These are phyloP conservation scores for Cyberlindnera misumaiensis DNA, from an alignment of 805 yeast genomes.

Conservation along the genomic window DNA sequence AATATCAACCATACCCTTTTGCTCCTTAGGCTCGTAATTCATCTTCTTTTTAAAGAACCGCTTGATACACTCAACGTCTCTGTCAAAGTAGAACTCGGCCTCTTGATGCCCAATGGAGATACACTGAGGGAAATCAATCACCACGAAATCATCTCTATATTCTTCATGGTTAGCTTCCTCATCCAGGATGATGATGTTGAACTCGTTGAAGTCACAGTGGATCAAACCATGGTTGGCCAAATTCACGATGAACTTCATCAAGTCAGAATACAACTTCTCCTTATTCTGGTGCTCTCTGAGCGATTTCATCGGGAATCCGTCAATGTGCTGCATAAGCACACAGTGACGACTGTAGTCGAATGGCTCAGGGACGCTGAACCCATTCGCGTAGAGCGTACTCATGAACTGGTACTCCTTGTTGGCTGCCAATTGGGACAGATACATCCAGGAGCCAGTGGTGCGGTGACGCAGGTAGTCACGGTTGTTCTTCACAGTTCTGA, in stretches of 20 bases:
- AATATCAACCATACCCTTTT: slow-evolving; percentile 64
- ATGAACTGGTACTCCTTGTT: slow-evolving; percentile 87
- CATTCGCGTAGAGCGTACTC: slow-evolving; percentile 64
- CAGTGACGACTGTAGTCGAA: slow-evolving; percentile 87
- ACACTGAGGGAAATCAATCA: slow-evolving; percentile 98
- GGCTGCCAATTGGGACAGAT: slow-evolving; percentile 82
- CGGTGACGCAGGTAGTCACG: slow-evolving; percentile 78
- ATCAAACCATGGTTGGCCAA: slow-evolving; percentile 85
- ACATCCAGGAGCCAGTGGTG: slow-evolving; percentile 88
- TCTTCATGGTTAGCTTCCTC: slow-evolving; percentile 37
- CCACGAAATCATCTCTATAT: slow-evolving; percentile 67
- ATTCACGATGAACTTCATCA: slow-evolving; percentile 81
- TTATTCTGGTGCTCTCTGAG: slow-evolving; percentile 64
- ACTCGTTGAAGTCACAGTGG: slow-evolving; percentile 97
- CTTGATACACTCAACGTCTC: slow-evolving; percentile 90
- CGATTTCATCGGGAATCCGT: slow-evolving; percentile 87
- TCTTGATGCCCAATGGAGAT: slow-evolving; percentile 86
- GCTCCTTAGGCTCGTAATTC: slow-evolving; percentile 62
- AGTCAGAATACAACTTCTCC: slow-evolving; percentile 67
- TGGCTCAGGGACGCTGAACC: slow-evolving; percentile 84
- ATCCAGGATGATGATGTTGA: slow-evolving; percentile 82
- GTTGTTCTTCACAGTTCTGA: slow-evolving; percentile 85
- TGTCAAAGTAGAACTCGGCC: slow-evolving; percentile 78
- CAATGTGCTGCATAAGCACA: slow-evolving; percentile 85
- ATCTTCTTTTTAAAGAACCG: slow-evolving; percentile 76